Conservation (phyloP, 768 basidiomycete genomes). For the Tricholoma terreum region DNA sequence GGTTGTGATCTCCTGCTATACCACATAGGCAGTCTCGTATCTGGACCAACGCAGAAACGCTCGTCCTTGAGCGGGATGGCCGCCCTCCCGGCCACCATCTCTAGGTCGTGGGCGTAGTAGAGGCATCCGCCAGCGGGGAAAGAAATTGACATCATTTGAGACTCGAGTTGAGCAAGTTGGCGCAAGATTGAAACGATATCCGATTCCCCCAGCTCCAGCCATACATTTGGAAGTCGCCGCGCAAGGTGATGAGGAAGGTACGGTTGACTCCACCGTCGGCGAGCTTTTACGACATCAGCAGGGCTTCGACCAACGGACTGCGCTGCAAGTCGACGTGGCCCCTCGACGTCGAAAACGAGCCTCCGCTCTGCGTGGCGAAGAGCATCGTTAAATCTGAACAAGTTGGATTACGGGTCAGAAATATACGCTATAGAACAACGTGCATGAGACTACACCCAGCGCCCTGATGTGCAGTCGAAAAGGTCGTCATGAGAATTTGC, state of each 20-base stretch:
- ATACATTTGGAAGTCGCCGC: slow-evolving; percentile 35
- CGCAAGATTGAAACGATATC: slow-evolving; percentile 40
- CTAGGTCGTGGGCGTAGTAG: slow-evolving; percentile 45
- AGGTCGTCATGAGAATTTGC: slow-evolving; percentile 29
- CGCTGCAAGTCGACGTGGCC: slow-evolving; percentile 43
- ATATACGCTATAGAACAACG: slow-evolving; percentile 22
- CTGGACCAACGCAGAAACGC: slow-evolving; percentile 46
- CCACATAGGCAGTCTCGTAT: slow-evolving; percentile 43
- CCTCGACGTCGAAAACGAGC: slow-evolving; percentile 17
- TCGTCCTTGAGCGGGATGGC: slow-evolving; percentile 37
- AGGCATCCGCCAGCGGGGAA: slow-evolving; percentile 53
- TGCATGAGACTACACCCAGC: slow-evolving; percentile 39
- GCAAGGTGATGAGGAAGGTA: slow-evolving; percentile 38
- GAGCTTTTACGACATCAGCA: slow-evolving; percentile 42
- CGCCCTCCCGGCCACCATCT: slow-evolving; percentile 31
- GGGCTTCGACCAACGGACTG: slow-evolving; percentile 36
- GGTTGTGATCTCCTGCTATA: slow-evolving; percentile 48
- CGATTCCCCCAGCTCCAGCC: slow-evolving; percentile 32
- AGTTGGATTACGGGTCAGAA: slow-evolving; percentile 24
- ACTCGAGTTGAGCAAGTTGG: slow-evolving; percentile 47
- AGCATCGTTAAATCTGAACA: slow-evolving; percentile 37
- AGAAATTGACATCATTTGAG: slow-evolving; percentile 42
- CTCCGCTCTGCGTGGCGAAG: slow-evolving; percentile 48
- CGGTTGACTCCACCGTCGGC: slow-evolving; percentile 45
- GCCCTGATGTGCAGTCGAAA: slow-evolving; percentile 41